phyloP scores from a whole-genome alignment of 352 stramenopile species.

The Globisporangium echinulatum region DNA sequence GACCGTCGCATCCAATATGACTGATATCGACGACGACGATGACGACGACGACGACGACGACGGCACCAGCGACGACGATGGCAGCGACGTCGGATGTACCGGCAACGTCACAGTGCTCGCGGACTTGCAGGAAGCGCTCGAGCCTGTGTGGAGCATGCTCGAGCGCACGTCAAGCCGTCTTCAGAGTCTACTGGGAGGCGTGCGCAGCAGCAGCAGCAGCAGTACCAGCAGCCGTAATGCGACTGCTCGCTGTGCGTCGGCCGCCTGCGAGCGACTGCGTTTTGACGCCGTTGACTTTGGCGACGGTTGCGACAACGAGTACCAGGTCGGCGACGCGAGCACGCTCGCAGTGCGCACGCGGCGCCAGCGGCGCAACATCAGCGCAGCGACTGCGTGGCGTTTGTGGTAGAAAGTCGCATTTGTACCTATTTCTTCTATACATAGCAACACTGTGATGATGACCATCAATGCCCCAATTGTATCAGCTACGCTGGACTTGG shows the following conservation, averaged over 20 bases:
- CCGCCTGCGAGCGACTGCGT: neutral
- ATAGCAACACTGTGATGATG: neutral
- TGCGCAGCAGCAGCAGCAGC: neutral
- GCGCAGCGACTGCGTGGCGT: slow-evolving; percentile 4
- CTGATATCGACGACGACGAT: no score
- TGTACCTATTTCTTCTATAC: neutral
- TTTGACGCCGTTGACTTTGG: slow-evolving; percentile 6
- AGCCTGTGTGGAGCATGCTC: slow-evolving; percentile 8
- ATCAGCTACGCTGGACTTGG: neutral
- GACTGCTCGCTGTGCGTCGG: neutral
- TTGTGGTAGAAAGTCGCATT: slow-evolving; percentile 4
- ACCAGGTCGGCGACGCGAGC: neutral
- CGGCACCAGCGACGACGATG: neutral
- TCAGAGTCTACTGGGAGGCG: slow-evolving; percentile 2
- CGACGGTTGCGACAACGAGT: neutral
- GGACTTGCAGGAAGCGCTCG: slow-evolving; percentile 11
- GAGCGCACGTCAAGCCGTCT: slow-evolving; percentile 8
- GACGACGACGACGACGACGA: neutral
- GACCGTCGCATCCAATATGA: neutral
- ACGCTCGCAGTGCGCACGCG: slow-evolving; percentile 12
- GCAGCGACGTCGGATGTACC: neutral
- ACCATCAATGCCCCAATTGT: no score
- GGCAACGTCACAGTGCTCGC: slow-evolving; percentile 10
- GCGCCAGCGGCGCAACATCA: slow-evolving; percentile 10
- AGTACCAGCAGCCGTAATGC: neutral